Conservation (phyloP, 306 rosid genomes). For the Vachellia collinsii region DNA sequence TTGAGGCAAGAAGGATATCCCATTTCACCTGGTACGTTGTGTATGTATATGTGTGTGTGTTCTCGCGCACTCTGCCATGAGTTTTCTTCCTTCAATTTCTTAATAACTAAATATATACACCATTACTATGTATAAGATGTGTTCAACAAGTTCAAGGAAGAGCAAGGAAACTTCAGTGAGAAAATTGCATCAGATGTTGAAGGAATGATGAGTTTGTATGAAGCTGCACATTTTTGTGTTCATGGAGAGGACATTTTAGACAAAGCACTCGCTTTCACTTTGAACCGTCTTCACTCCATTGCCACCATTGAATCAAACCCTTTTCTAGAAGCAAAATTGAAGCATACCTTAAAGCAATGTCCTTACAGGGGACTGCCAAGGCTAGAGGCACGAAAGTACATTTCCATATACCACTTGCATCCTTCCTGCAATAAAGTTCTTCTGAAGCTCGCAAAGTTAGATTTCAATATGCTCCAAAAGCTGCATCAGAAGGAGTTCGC, state of each 20-base stretch:
- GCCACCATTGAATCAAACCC: neutral
- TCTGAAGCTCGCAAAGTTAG: conserved; percentile 47
- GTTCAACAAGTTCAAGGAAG: neutral
- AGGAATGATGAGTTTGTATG: conserved; percentile 52
- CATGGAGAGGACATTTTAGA: conserved; percentile 52
- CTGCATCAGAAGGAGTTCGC: conserved; percentile 47
- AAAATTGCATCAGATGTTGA: neutral
- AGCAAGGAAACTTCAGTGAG: conserved; percentile 36
- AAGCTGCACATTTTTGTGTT: conserved; percentile 43
- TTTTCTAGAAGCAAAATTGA: conserved; percentile 36
- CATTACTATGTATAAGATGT: too few relatives aligned
- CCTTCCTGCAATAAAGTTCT: conserved; percentile 41
- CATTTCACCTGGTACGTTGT: too few relatives aligned
- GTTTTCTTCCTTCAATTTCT: too few relatives aligned
- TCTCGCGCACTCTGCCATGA: too few relatives aligned
- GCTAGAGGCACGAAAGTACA: conserved; percentile 36
- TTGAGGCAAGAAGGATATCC: too few relatives aligned
- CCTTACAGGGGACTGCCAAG: conserved; percentile 42
- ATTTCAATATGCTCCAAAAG: conserved; percentile 55
- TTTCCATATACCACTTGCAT: conserved; percentile 43
- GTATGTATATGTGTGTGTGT: too few relatives aligned
- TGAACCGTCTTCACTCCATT: too few relatives aligned
- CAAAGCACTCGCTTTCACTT: conserved; percentile 43
- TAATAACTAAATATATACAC: too few relatives aligned
- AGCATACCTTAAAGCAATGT: conserved; percentile 38